Conservation (phyloP, 805 yeast genomes). For the Nakazawaea holstii region DNA sequence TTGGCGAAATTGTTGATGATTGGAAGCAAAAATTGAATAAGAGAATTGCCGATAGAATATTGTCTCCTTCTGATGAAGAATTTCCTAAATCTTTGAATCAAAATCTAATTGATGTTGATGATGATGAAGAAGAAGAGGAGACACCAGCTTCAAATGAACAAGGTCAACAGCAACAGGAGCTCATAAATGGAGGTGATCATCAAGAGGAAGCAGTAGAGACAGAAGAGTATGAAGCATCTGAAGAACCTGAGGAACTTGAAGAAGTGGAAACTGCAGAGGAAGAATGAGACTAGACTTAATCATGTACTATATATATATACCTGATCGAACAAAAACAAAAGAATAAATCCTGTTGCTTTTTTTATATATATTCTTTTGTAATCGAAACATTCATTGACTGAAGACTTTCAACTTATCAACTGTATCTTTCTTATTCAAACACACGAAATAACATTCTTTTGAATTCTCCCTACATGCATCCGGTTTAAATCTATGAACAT, state of each 20-base stretch:
- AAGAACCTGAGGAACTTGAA: slow-evolving; percentile 11
- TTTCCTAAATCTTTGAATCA: slow-evolving; percentile 10
- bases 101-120: slow-evolving; percentile 37
- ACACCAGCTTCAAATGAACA: not conserved
- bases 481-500: slow-evolving; percentile 73
- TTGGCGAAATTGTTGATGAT: slow-evolving; percentile 40
- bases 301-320: too few species aligned
- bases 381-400: slow-evolving; percentile 4
- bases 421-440: slow-evolving; percentile 39
- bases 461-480: slow-evolving; percentile 74
- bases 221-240: slow-evolving; percentile 6
- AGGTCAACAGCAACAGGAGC: too few species aligned
- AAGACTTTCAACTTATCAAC: slow-evolving; percentile 42
- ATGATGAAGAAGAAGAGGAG: slow-evolving; percentile 17
- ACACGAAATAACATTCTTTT: slow-evolving; percentile 78
- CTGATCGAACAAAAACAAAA: too few species aligned
- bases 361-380: not conserved
- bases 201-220: slow-evolving; percentile 14
- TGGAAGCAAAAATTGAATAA: slow-evolving; percentile 64
- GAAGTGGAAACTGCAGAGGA: slow-evolving; percentile 18
- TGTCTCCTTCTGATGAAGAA: slow-evolving; percentile 31
- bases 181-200: slow-evolving; percentile 14
- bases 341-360: not conserved
- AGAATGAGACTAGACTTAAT: slow-evolving; percentile 10
- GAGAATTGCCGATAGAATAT: slow-evolving; percentile 54